phyloP scores from a whole-genome alignment of 768 basidiomycete species.

The Leccinum truebloodii region DNA sequence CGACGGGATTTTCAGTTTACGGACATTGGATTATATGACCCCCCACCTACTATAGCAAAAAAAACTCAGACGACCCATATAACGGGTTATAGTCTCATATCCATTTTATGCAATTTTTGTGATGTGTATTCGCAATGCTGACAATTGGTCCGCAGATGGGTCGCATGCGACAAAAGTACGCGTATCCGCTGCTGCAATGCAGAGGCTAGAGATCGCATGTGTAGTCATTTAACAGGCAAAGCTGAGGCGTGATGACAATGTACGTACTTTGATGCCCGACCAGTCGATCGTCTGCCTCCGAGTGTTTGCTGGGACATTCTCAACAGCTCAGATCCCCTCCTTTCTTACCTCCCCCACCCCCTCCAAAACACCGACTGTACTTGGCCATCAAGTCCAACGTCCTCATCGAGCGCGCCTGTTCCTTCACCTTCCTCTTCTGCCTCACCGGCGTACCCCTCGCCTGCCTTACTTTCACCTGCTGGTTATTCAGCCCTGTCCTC shows the following conservation, averaged over 20 bases:
- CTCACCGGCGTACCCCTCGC: constrained; percentile 51
- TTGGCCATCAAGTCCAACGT: constrained; percentile 81
- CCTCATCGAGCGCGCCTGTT: constrained; percentile 89
- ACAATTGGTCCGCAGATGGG: too few relatives aligned
- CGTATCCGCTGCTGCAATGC: too few relatives aligned
- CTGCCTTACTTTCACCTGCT: constrained; percentile 76
- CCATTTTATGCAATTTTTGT: too few relatives aligned
- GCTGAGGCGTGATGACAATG: constrained; percentile 13
- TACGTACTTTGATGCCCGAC: constrained; percentile 19
- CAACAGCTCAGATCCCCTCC: constrained; percentile 82
- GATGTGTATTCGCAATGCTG: too few relatives aligned
- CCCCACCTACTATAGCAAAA: too few relatives aligned
- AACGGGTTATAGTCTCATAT: too few relatives aligned
- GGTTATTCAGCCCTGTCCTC: constrained; percentile 87
- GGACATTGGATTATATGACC: too few relatives aligned
- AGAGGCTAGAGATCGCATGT: too few relatives aligned
- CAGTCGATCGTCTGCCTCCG: constrained; percentile 48
- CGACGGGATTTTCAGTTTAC: too few relatives aligned
- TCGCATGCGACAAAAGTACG: too few relatives aligned
- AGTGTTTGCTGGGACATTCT: constrained; percentile 71
- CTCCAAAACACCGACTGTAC: constrained; percentile 57
- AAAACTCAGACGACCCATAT: too few relatives aligned
- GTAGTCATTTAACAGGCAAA: too few relatives aligned
- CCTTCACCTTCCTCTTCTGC: constrained; percentile 62
- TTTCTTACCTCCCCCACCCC: constrained; percentile 70